Evolutionary conservation across 2,329 filamentous ascomycete species (phyloP).

Genomic region (Colletotrichum lentis): DNA sequence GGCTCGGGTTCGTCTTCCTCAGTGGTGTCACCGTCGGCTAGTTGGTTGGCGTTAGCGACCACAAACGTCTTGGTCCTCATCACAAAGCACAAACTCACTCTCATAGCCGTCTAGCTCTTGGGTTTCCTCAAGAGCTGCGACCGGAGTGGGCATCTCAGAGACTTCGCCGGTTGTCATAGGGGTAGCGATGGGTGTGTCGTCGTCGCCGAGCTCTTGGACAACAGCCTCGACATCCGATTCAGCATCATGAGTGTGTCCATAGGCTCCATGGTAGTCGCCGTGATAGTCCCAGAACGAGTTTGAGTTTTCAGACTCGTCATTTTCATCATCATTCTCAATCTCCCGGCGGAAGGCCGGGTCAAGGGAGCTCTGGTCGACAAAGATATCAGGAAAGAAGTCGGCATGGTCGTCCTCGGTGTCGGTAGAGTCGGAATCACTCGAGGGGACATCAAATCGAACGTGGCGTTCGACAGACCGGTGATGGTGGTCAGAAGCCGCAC

Average conservation of each 20-base stretch:
- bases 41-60: conserved; percentile 33
- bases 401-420: conserved; percentile 69
- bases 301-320: conserved; percentile 63
- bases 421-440: conserved; percentile 72
- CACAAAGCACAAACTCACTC: conserved; percentile 57
- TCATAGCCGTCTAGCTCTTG: conserved; percentile 66
- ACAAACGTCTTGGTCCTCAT: conserved; percentile 1
- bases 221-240: conserved; percentile 56
- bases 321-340: conserved; percentile 72
- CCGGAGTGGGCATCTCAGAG: conserved; percentile 43
- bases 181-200: conserved; percentile 55
- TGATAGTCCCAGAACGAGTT: conserved; percentile 71
- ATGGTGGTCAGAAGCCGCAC: conserved; percentile 53
- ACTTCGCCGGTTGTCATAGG: conserved; percentile 44
- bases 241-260: conserved; percentile 47
- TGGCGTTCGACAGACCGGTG: conserved; percentile 61
- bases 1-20: conserved; percentile 66
- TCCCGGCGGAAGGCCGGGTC: conserved; percentile 77
- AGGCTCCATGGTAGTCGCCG: conserved; percentile 59
- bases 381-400: conserved; percentile 79
- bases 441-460: conserved; percentile 76
- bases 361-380: conserved; percentile 76
- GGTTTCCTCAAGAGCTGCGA: conserved; percentile 47
- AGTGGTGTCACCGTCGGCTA: conserved; percentile 69
- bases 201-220: conserved; percentile 49